Percentiles rank a stretch among this genome's conserved stretches.
phyloP scores from a whole-genome alignment of 164 flowering plant species.

The Macadamia integrifolia region DNA sequence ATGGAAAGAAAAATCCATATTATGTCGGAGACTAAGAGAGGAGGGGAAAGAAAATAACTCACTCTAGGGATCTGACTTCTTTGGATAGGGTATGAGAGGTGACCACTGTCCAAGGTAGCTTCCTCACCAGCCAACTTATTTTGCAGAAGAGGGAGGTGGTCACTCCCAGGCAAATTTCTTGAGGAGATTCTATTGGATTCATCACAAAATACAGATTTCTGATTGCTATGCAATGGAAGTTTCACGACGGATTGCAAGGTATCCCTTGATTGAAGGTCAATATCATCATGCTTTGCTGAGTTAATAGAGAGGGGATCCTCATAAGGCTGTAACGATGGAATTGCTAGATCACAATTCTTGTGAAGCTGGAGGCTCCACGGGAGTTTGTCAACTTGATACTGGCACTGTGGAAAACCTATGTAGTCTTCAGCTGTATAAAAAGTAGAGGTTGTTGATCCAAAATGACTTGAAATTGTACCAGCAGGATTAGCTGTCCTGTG shows the following conservation, averaged over 20 bases:
- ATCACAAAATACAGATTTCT: constrained; percentile 12
- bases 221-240: constrained; percentile 18
- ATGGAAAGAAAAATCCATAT: too few species aligned
- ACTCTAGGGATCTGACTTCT: constrained; percentile 35
- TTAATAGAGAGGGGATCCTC: constrained; percentile 21
- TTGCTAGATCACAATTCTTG: constrained; percentile 18
- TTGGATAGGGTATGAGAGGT: constrained; percentile 17
- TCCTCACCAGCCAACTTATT: constrained; percentile 19
- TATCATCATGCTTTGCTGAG: constrained; percentile 17
- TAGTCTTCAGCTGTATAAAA: constrained; percentile 43
- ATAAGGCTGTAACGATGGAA: constrained; percentile 22
- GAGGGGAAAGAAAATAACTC: constrained; percentile 11
- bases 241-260: constrained; percentile 29
- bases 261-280: constrained; percentile 23
- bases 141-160: constrained; percentile 14
- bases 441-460: constrained; percentile 41
- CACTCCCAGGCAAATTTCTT: constrained; percentile 17
- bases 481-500: constrained; percentile 20
- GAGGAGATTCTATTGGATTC: constrained; percentile 13
- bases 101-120: constrained; percentile 19
- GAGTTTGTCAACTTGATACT: constrained; percentile 16
- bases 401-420: constrained; percentile 35
- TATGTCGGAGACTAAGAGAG: too few species aligned
- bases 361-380: constrained; percentile 21
- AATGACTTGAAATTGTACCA: constrained; percentile 25